phyloP scores from a whole-genome alignment of 371 early-diverging fungal species.

The Umbelopsis sp. region DNA sequence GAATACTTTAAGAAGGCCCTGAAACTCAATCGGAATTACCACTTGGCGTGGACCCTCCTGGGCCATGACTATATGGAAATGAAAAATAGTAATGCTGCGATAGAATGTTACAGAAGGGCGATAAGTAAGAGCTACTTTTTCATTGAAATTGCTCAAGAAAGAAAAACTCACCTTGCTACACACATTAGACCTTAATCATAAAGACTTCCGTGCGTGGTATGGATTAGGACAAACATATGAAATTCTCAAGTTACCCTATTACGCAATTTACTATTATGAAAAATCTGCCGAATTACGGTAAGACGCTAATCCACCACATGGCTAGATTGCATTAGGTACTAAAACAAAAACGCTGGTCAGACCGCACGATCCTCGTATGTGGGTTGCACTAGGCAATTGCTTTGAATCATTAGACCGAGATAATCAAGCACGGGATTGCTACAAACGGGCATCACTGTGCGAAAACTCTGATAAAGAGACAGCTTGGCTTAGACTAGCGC shows the following conservation, averaged over 20 bases:
- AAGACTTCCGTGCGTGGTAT: constrained; percentile 94
- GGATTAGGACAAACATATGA: constrained; percentile 93
- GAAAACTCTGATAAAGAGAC: constrained; percentile 47
- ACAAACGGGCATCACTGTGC: constrained; percentile 66
- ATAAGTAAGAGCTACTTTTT: constrained; percentile 48
- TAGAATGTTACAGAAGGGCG: constrained; percentile 89
- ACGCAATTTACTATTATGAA: constrained; percentile 85
- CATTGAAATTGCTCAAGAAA: too few relatives aligned
- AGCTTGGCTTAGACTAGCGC: constrained; percentile 59
- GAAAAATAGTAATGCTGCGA: constrained; percentile 86
- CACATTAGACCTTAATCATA: constrained; percentile 68
- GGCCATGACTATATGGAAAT: constrained; percentile 96
- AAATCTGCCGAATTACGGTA: constrained; percentile 74
- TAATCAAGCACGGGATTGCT: constrained; percentile 67
- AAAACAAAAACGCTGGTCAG: constrained; percentile 27
- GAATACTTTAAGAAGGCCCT: constrained; percentile 86
- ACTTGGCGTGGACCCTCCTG: constrained; percentile 89
- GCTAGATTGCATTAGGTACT: not conserved
- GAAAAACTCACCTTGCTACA: not conserved
- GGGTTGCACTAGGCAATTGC: constrained; percentile 76
- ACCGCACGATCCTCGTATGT: constrained; percentile 81
- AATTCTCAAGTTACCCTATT: constrained; percentile 77
- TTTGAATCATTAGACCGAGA: constrained; percentile 59
- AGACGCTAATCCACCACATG: not conserved
- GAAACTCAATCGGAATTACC: constrained; percentile 75